Base-by-base conservation (phyloP, 345 rosid genomes). In the Dipteronia sinensis region DNA sequence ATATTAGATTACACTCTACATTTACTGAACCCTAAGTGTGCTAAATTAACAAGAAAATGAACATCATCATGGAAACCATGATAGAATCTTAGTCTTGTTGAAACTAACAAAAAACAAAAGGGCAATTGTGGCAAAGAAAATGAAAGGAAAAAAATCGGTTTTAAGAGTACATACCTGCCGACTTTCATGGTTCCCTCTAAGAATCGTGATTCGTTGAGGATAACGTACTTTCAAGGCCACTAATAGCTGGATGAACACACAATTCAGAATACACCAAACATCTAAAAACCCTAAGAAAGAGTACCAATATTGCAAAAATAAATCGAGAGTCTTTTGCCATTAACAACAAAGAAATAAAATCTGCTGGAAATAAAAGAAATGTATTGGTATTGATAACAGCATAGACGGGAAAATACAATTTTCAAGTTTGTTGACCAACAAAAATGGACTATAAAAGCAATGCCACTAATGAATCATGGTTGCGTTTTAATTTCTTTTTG, bases 121-220 rank as follows among this genome's bases (percentile, higher is more conserved):
- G 71, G 29, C 25, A 53, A 7, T 55, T 65, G 31, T 15, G 22
- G 51, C 65, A 56, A 63, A 69, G 80, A 38, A 73, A n/a, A 25
- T 31, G 65, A 59, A 63, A 40, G 17, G 2, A 10, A n/a, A 64
- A 65, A 62, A 10, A 4, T 4, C 6, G 31, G 53, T 40, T 59
- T 22, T 22, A 2, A 65, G 67, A 40, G 56, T 76, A 56, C 82
- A 58, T 85, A 93, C 95, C 94, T 93, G 97, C 65, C 97, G 97
- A 77, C 97, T 93, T 80, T 93, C 97, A 79, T 93, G 97, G 74
- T 93, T 91, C 74, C 97, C 97, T 83, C 97, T 85, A 71, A 93
- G 93, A 85, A 93, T 91, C 67, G 97, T 93, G 71, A 93, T 89
- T 67, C 97, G 80, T 76, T 90, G 94, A 12, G 90, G 90, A 80